Evolutionary conservation across 257 asterid species (phyloP), one percentile per base, ranked within the genome.

Genomic region (Verbascum thapsus): DNA sequence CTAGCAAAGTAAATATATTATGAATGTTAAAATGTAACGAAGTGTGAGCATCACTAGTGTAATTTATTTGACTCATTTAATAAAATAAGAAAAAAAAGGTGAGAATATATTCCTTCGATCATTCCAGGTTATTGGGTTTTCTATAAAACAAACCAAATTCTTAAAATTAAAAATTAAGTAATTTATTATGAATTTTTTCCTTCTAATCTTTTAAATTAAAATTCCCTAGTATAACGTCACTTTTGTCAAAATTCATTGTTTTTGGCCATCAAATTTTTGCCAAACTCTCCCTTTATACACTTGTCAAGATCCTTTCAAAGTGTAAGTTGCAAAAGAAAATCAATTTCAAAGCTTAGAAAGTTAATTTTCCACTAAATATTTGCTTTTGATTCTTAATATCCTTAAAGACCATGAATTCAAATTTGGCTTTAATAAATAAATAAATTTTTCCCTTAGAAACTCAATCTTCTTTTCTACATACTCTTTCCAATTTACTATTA

Each of bases 171-270:
- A n/a, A n/a, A n/a, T n/a, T n/a, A n/a, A n/a, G n/a, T n/a, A n/a
- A n/a, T n/a, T n/a, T n/a, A n/a, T 41, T 38, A 59, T 23, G 40
- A 22, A 7, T 22, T 51, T n/a, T n/a, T n/a, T n/a, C 59, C 6
- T 10, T 19, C 60, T 58, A 48, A 7, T 18, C 42, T 61, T 6
- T 4, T n/a, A n/a, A n/a, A n/a, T n/a, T n/a, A n/a, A n/a, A n/a
- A n/a, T n/a, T n/a, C n/a, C n/a, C 3, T 34, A 15, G 16, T 44
- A 17, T 26, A 42, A 10, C 37, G 10, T 26, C 54, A 18, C 11
- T 22, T 51, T 65, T 52, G 56, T 52, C 68, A 69, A 74, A 68
- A 74, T 74, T 35, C 75, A 56, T 62, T 63, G 69, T 63, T 69
- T 60, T 63, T 68, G 57, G 69, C 30, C 79, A 58, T 30, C 15